Conservation (phyloP, 1,139 yeast species). For the Waltiozyma sp. region DNA sequence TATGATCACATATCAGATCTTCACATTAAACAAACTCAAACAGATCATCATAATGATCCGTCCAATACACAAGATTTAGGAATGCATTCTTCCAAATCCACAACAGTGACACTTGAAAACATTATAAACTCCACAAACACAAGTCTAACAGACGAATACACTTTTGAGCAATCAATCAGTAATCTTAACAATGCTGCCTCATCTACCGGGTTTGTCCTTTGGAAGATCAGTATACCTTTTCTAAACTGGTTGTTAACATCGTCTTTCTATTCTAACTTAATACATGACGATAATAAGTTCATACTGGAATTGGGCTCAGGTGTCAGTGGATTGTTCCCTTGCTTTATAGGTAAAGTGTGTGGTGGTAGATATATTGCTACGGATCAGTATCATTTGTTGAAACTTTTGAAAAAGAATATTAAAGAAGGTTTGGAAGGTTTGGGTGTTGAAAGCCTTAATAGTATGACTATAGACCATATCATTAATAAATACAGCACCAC, state of each 20-base stretch:
- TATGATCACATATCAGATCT: conserved; percentile 41
- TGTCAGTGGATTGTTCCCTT: conserved; percentile 43
- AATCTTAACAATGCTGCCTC: conserved; percentile 25
- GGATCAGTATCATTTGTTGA: conserved; percentile 50
- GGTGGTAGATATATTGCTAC: conserved; percentile 38
- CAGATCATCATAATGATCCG: not conserved
- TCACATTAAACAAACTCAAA: conserved; percentile 23
- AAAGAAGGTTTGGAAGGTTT: conserved; percentile 2
- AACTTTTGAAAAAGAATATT: conserved; percentile 35
- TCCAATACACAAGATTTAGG: conserved; percentile 35
- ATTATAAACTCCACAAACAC: conserved; percentile 11
- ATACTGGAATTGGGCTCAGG: conserved; percentile 64
- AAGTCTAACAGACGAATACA: conserved; percentile 10
- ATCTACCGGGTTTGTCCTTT: conserved; percentile 61
- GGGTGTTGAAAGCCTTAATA: conserved; percentile 1
- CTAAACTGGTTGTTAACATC: conserved; percentile 39
- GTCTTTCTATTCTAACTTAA: conserved; percentile 5
- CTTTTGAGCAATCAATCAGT: conserved; percentile 23
- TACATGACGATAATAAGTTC: conserved; percentile 9
- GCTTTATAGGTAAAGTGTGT: conserved; percentile 30
- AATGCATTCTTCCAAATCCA: conserved; percentile 25
- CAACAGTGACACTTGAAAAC: conserved; percentile 25
- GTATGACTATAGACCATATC: conserved; percentile 3
- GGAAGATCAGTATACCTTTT: conserved; percentile 44
- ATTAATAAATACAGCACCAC: too few relatives aligned